Base-by-base conservation (phyloP, 257 asterid species). In the Jaltomata sinuosa region DNA sequence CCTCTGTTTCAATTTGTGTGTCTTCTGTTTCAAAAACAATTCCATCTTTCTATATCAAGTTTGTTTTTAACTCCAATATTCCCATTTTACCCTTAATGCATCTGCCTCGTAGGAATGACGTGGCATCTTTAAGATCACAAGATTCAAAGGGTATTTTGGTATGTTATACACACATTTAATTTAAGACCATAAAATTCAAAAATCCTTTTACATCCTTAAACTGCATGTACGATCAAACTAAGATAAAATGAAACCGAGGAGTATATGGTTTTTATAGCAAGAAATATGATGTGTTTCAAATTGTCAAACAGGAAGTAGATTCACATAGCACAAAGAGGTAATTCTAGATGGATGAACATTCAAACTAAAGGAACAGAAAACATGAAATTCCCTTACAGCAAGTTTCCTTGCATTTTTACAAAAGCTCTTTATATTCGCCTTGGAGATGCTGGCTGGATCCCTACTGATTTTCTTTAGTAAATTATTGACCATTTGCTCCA, bases 381-480 rank as follows among this genome's bases (percentile, higher is more conserved):
- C 15, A 76, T 14, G 38, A 72, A 42, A 61, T 16, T 55, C 57
- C 88, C 91, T 86, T 85, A 89, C 92, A 59, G 84, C 85, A 53
- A 94, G 88, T 87, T 97, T 97, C 85, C 99, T 91, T 71, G 99
- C 98, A 89, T 95, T 97, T 89, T 93, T 97, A 91, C 97, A 95
- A 71, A 95, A 95, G 83, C 93, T 90, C 91, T 93, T 95, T 79
- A 95, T 90, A 87, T 88, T 87, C 55, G 94, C 89, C 91, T 92
- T 93, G 25, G 97, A 87, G 88, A 97, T 91, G 87, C 96, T 95
- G 86, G 87, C 89, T 67, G 96, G 95, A 90, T 94, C 98, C 88
- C 97, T 90, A 84, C 98, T 96, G 74, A 95, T 88, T 92, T 90
- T 90, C 91, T 94, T 92, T 31, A 97, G 84, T 79, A 94, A 85